phyloP scores from a whole-genome alignment of 345 rosid genomes.

The Pistacia vera region DNA sequence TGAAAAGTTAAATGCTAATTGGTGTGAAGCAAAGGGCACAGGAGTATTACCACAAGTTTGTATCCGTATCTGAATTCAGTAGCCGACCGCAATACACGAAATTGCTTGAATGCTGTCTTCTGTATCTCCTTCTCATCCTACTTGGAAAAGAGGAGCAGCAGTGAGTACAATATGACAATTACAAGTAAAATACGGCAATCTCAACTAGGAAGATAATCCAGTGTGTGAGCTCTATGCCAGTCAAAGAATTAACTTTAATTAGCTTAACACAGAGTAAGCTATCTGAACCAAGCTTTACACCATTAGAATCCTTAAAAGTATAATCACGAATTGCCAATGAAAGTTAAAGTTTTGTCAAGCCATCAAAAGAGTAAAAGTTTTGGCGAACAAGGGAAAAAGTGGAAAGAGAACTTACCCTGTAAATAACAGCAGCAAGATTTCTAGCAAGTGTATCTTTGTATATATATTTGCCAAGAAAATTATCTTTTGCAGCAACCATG shows the following conservation, averaged over 20 bases:
- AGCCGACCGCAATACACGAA: constrained; percentile 65
- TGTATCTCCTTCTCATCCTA: constrained; percentile 96
- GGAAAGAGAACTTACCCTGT: constrained; percentile 48
- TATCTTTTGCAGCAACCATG: constrained; percentile 96
- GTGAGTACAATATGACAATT: constrained; percentile 14
- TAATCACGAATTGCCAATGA: background rate
- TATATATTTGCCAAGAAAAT: constrained; percentile 85
- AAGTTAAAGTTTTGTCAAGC: background rate
- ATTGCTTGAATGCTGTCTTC: constrained; percentile 81
- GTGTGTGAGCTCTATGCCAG: background rate
- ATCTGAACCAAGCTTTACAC: background rate
- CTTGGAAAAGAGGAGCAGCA: constrained; percentile 13
- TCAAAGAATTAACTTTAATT: too few relatives aligned
- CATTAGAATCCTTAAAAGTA: background rate
- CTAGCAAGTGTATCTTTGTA: constrained; percentile 90
- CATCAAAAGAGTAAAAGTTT: background rate
- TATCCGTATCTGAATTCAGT: constrained; percentile 93
- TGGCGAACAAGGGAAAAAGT: background rate
- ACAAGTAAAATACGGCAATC: constrained; percentile 1
- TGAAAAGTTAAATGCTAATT: background rate
- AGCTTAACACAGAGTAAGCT: background rate
- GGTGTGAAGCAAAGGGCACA: constrained; percentile 1
- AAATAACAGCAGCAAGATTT: constrained; percentile 91
- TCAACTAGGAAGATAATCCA: background rate
- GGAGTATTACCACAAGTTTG: constrained; percentile 82